Evolutionary conservation across 768 basidiomycete genomes (phyloP).

Genomic region (Lentinus tigrinus): DNA sequence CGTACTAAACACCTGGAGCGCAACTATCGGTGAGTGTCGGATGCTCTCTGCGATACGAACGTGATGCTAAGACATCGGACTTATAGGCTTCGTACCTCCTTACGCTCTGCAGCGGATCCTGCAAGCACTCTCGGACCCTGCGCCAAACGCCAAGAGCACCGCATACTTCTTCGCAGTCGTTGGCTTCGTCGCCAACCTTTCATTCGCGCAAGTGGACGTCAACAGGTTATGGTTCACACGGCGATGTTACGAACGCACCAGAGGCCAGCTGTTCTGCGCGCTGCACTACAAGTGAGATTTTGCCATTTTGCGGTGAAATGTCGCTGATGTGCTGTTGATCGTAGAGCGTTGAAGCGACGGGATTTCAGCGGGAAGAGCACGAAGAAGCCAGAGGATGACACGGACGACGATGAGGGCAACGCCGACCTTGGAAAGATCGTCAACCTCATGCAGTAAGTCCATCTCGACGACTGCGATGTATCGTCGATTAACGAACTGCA

Average conservation of each 20-base stretch:
- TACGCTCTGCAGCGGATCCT: constrained; percentile 66
- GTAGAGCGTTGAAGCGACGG: constrained; percentile 50
- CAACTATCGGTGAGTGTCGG: constrained; percentile 44
- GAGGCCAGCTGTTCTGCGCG: constrained; percentile 69
- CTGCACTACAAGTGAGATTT: constrained; percentile 55
- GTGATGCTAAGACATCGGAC: neutral
- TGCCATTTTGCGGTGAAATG: neutral
- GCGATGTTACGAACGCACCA: constrained; percentile 68
- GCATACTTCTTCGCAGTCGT: constrained; percentile 62
- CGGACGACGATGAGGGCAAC: constrained; percentile 34
- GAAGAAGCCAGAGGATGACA: constrained; percentile 27
- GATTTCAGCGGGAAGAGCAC: constrained; percentile 52
- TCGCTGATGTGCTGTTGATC: neutral
- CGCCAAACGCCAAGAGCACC: constrained; percentile 36
- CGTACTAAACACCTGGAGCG: constrained; percentile 57
- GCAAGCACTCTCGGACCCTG: constrained; percentile 43
- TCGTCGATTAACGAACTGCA: constrained; percentile 24
- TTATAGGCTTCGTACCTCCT: constrained; percentile 60
- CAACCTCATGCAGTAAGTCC: constrained; percentile 69
- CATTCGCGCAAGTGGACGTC: constrained; percentile 66
- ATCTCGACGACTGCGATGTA: neutral
- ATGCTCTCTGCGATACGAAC: neutral
- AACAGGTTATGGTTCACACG: constrained; percentile 67
- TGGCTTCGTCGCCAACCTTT: constrained; percentile 60
- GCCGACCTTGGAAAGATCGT: constrained; percentile 72